A percentile compares a stretch with the other conserved stretches of the same genome.
Evolutionary conservation across 768 basidiomycete species (phyloP).

Genomic region (Leccinellum rugosiceps): DNA sequence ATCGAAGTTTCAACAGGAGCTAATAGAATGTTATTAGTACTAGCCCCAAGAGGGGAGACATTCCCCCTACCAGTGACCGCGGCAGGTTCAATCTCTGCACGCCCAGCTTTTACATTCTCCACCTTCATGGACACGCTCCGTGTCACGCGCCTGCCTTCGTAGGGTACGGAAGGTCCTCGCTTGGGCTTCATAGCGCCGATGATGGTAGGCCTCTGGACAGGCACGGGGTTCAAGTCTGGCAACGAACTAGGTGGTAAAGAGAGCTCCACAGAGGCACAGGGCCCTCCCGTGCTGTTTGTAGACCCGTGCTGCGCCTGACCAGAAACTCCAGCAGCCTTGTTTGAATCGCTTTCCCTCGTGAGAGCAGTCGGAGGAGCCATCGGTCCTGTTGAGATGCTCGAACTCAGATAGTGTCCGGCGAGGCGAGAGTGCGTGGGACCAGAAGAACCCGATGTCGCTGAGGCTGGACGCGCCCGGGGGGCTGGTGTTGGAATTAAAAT

Average conservation of each 20-base stretch:
- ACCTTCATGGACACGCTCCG: constrained; percentile 29
- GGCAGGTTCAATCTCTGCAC: background rate
- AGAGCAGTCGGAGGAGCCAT: constrained; percentile 4
- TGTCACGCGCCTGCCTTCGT: constrained; percentile 22
- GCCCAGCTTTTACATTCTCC: constrained; percentile 4
- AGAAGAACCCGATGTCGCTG: background rate
- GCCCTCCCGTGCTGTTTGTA: background rate
- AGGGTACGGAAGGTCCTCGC: constrained; percentile 9
- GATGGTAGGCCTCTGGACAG: background rate
- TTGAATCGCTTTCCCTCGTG: background rate
- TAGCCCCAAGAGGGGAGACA: background rate
- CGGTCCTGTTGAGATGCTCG: background rate
- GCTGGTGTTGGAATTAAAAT: background rate
- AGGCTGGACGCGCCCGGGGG: background rate
- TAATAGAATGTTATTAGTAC: constrained; percentile 4
- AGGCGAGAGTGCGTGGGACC: constrained; percentile 2
- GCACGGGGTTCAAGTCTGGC: background rate
- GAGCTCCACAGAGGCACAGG: background rate
- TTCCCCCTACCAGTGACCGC: background rate
- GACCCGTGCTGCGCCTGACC: background rate
- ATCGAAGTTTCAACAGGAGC: background rate
- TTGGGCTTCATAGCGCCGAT: constrained; percentile 17
- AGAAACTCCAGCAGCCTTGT: background rate
- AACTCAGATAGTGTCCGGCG: background rate
- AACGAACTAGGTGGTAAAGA: background rate